These are phyloP conservation scores for Hypomontagnella monticulosa DNA, from an alignment of 495 filamentous ascomycete species.

Conservation along the genomic window DNA sequence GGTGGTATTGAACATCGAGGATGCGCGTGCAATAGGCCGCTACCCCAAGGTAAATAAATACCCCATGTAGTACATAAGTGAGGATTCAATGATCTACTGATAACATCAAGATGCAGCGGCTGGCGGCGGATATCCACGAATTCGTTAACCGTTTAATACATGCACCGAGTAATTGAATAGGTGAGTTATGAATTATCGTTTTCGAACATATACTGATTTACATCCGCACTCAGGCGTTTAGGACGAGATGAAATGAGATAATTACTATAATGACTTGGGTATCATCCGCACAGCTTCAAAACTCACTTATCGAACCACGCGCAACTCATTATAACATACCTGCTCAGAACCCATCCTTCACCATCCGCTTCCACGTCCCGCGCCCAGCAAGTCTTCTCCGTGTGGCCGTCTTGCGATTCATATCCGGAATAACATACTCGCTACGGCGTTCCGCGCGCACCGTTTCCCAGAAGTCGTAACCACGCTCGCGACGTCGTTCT, in stretches of 20 bases:
- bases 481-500: slow-evolving; percentile 45
- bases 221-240: too few species aligned
- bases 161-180: too few species aligned
- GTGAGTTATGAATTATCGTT: too few species aligned
- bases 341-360: slow-evolving; percentile 21
- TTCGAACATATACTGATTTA: too few species aligned
- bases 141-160: background rate
- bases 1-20: background rate
- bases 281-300: slow-evolving; percentile 4
- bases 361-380: slow-evolving; percentile 27
- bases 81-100: background rate
- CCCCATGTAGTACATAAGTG: too few species aligned
- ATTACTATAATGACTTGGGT: background rate
- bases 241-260: too few species aligned
- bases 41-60: too few species aligned
- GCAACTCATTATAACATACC: slow-evolving; percentile 1
- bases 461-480: slow-evolving; percentile 58
- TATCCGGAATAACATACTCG: slow-evolving; percentile 54
- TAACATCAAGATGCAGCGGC: slow-evolving; percentile 27
- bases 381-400: slow-evolving; percentile 19
- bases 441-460: slow-evolving; percentile 46
- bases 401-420: slow-evolving; percentile 48
- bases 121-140: background rate
- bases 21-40: background rate
- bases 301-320: background rate